Conservation (phyloP, 805 yeast species). For the Kazachstania bromeliacearum region DNA sequence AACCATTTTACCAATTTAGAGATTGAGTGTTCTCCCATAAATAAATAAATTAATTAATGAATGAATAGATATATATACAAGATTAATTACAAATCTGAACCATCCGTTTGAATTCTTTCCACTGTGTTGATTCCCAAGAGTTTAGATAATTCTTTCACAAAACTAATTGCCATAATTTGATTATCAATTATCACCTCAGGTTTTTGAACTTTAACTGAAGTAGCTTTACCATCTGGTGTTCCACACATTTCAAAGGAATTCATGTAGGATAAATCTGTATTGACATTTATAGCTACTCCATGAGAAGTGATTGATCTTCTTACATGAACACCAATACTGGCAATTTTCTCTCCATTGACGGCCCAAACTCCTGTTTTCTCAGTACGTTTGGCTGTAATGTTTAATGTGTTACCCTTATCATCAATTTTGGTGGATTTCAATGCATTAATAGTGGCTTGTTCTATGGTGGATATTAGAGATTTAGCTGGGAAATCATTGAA, state of each 20-base stretch:
- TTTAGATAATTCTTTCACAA: constrained; percentile 38
- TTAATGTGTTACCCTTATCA: constrained; percentile 5
- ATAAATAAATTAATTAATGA: neutral
- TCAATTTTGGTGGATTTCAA: constrained; percentile 21
- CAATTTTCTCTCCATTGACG: constrained; percentile 45
- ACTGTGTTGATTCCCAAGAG: constrained; percentile 31
- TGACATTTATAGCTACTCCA: constrained; percentile 76
- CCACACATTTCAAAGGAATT: constrained; percentile 82
- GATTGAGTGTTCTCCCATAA: neutral
- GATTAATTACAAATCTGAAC: constrained; percentile 10
- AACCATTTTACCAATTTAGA: constrained; percentile 9
- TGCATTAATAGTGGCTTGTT: constrained; percentile 44
- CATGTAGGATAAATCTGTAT: constrained; percentile 62
- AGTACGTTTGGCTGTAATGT: constrained; percentile 35
- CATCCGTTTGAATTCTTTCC: constrained; percentile 32
- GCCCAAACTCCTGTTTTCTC: constrained; percentile 89
- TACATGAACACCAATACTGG: constrained; percentile 83
- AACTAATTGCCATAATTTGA: constrained; percentile 34
- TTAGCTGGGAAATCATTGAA: constrained; percentile 49
- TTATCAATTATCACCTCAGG: constrained; percentile 19
- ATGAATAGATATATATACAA: neutral
- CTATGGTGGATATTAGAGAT: constrained; percentile 58
- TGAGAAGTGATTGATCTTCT: constrained; percentile 79
- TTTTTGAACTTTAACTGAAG: constrained; percentile 36
- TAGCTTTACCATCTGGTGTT: constrained; percentile 49